Evolutionary conservation across 176 grass and related monocot species (phyloP), one percentile per base, ranked within the genome.

Genomic region (Oryza longistaminata): DNA sequence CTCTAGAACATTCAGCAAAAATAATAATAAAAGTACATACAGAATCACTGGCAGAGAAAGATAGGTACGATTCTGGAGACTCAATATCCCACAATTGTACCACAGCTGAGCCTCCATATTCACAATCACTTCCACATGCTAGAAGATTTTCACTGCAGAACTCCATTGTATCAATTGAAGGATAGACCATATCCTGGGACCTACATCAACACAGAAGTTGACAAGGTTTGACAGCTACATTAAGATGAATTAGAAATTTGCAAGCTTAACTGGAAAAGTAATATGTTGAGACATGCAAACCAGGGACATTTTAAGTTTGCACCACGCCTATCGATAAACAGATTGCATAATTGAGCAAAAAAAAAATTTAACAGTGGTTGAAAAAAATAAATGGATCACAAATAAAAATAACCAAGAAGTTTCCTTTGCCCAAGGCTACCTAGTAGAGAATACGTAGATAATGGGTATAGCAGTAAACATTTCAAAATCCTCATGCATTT

Each of bases 21-120:
- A 76, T 31, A 58, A 68, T 78, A 69, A 69, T 10, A 75, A 65
- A 37, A 52, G 8, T 92, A 89, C 93, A 82, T 95, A 98, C 96
- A 85, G 96, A 98, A 92, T 98, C 93, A 82, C 92, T 93, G 39
- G 96, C 93, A 79, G 89, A 77, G 58, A 98, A 95, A 86, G 93
- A 92, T 69, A 91, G 48, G 83, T 86, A 95, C 68, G 96, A 93
- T 81, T 90, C 82, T 71, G 93, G 82, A 77, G 87, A 92, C 64
- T 98, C 96, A 64, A 98, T 82, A 90, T 98, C 93, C 96, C 96
- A 98, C 79, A 98, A 74, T 79, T 98, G 96, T 55, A 98, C 91
- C 61, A 95, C 87, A 76, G 93, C 93, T 72, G 96, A 87, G 76
- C 82, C 80, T 73, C 89, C 93, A 90, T 93, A 93, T 53, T 93